Evolutionary conservation across 2,329 filamentous ascomycete genomes (phyloP).

Genomic region (Fusarium mangiferae): DNA sequence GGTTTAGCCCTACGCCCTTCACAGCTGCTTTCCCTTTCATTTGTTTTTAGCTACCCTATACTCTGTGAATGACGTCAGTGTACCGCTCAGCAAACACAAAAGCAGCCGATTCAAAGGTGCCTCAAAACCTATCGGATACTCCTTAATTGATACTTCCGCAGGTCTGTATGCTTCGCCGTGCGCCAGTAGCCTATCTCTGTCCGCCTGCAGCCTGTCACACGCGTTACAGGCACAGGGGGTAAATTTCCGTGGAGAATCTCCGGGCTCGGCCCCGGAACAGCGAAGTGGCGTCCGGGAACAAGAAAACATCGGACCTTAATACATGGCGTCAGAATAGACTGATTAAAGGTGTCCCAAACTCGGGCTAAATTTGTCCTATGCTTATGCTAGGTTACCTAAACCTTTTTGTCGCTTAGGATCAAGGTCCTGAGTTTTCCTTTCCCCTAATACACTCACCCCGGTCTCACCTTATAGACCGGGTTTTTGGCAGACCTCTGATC

Average conservation of each 20-base stretch:
- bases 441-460: background rate
- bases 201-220: too few species aligned
- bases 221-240: background rate
- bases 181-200: background rate
- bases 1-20: background rate
- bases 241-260: background rate
- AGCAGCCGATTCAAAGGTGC: background rate
- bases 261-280: background rate
- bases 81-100: accelerated
- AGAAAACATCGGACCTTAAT: accelerated
- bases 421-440: background rate
- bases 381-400: background rate
- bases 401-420: background rate
- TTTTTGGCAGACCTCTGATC: background rate
- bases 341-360: accelerated
- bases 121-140: background rate
- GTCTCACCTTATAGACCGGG: background rate
- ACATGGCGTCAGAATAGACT: background rate
- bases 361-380: background rate
- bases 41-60: background rate
- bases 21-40: background rate
- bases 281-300: background rate
- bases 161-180: accelerated
- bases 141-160: accelerated
- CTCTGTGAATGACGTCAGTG: background rate